Percentiles rank a stretch among this genome's conserved stretches.
These are phyloP conservation scores for Eimeria maxima DNA, from an alignment of 169 alveolate genomes.

Conservation along the genomic window DNA sequence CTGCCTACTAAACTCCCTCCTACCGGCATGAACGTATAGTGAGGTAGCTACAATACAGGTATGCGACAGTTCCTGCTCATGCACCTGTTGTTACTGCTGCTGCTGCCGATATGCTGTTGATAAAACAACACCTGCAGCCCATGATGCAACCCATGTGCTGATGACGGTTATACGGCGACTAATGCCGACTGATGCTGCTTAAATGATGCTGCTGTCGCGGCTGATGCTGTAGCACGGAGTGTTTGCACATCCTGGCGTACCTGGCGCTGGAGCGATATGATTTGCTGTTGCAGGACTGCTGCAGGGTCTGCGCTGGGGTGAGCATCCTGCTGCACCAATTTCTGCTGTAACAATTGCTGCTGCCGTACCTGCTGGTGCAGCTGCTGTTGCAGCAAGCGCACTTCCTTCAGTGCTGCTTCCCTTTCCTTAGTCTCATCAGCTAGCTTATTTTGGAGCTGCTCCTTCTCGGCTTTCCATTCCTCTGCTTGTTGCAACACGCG, in stretches of 20 bases:
- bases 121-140: background rate
- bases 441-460: slow-evolving; percentile 13
- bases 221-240: background rate
- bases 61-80: background rate
- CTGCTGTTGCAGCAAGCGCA: slow-evolving; percentile 39
- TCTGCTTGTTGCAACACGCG: slow-evolving; percentile 18
- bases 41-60: background rate
- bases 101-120: background rate
- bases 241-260: background rate
- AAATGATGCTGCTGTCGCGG: background rate
- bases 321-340: background rate
- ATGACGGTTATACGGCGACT: background rate
- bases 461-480: slow-evolving; percentile 15
- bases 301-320: slow-evolving; percentile 17
- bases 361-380: background rate
- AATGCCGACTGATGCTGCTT: too few relatives aligned
- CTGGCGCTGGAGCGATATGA: slow-evolving; percentile 68
- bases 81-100: background rate
- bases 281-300: slow-evolving; percentile 19
- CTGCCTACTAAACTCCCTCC: background rate
- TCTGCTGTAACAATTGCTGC: background rate
- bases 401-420: slow-evolving; percentile 37
- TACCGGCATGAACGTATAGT: background rate
- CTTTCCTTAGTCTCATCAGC: slow-evolving; percentile 44
- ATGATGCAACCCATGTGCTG: background rate